phyloP scores from a whole-genome alignment of 1,139 yeast genomes.

The Blastobotrys petasosporus region DNA sequence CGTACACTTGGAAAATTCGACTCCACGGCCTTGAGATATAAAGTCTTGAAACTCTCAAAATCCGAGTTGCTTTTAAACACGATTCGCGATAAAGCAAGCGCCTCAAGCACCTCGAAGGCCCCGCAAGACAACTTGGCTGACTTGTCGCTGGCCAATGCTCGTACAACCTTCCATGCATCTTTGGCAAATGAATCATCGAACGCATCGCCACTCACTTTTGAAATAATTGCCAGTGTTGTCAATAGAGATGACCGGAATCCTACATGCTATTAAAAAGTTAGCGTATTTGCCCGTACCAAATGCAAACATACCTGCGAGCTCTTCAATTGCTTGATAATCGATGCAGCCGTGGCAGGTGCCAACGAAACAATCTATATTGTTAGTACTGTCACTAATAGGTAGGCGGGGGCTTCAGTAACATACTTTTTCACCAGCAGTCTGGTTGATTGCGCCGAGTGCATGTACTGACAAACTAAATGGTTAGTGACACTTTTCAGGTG shows the following conservation, averaged over 20 bases:
- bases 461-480: constrained; percentile 22
- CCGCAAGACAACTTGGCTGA: constrained; percentile 31
- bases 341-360: constrained; percentile 30
- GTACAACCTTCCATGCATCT: constrained; percentile 32
- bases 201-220: constrained; percentile 28
- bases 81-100: constrained; percentile 19
- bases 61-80: constrained; percentile 29
- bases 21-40: constrained; percentile 29
- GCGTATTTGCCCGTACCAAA: neutral
- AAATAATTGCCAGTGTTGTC: constrained; percentile 23
- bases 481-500: constrained; percentile 1
- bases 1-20: constrained; percentile 27
- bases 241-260: constrained; percentile 28
- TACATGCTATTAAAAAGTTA: constrained; percentile 18
- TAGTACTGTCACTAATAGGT: neutral
- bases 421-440: constrained; percentile 13
- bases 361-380: constrained; percentile 27
- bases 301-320: constrained; percentile 23
- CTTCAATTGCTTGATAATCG: constrained; percentile 27
- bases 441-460: constrained; percentile 23
- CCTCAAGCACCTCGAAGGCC: constrained; percentile 26
- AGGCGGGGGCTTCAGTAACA: too few species aligned
- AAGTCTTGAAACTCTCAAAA: constrained; percentile 27
- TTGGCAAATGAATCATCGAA: constrained; percentile 32
- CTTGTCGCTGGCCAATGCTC: constrained; percentile 26